phyloP scores from a whole-genome alignment of 2,329 filamentous ascomycete species.

The Microcyclospora pomicola region DNA sequence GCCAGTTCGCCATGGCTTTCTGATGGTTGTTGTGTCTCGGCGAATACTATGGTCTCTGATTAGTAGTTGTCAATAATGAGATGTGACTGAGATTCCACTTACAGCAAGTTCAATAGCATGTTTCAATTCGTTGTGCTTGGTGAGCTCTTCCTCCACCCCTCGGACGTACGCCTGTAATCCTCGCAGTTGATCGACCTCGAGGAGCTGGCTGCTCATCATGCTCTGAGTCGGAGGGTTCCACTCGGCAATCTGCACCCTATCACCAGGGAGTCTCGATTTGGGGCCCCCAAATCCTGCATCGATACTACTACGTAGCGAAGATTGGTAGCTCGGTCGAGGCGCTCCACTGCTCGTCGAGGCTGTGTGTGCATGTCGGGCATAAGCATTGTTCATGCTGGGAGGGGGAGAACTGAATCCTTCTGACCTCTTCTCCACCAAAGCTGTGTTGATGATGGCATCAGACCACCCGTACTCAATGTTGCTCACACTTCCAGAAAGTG shows the following conservation, averaged over 20 bases:
- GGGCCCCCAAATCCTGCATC: slow-evolving; percentile 36
- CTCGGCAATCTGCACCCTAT: slow-evolving; percentile 69
- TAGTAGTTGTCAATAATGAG: slow-evolving; percentile 4
- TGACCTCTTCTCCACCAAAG: slow-evolving; percentile 23
- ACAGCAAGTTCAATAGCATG: slow-evolving; percentile 72
- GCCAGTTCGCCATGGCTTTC: slow-evolving; percentile 92
- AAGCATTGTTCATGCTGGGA: slow-evolving; percentile 3
- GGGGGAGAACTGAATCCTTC: slow-evolving; percentile 11
- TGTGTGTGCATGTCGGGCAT: slow-evolving; percentile 7
- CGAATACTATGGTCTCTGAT: slow-evolving; percentile 45
- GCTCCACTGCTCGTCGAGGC: slow-evolving; percentile 10
- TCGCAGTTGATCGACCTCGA: slow-evolving; percentile 68
- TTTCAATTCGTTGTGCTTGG: slow-evolving; percentile 76
- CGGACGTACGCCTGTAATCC: slow-evolving; percentile 66
- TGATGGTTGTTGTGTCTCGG: slow-evolving; percentile 65
- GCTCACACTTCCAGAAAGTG: slow-evolving; percentile 79
- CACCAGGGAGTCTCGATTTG: slow-evolving; percentile 61
- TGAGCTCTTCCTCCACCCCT: slow-evolving; percentile 72
- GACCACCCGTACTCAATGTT: slow-evolving; percentile 98
- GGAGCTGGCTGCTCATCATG: slow-evolving; percentile 66
- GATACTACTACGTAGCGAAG: slow-evolving; percentile 45
- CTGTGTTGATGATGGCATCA: slow-evolving; percentile 56
- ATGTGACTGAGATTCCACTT: slow-evolving; percentile 19
- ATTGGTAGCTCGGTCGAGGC: slow-evolving; percentile 22
- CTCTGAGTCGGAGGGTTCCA: slow-evolving; percentile 85